Conservation (phyloP, 1,284 basidiomycete genomes). For the Gymnopus androsaceus region DNA sequence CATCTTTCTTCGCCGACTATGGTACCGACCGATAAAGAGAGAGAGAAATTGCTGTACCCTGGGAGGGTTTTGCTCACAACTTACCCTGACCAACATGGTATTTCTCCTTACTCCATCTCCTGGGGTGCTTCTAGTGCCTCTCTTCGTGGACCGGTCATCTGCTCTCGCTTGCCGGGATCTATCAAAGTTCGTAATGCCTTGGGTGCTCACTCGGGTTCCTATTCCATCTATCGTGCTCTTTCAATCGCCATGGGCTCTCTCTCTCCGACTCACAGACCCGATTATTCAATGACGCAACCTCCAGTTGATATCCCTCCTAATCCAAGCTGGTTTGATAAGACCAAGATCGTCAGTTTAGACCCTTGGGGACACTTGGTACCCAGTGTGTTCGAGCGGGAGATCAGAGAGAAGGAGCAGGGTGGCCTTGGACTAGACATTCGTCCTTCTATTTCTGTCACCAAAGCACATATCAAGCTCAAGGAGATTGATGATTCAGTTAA, state of each 20-base stretch:
- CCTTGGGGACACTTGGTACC: constrained; percentile 94
- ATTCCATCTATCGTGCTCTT: constrained; percentile 93
- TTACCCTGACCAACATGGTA: constrained; percentile 51
- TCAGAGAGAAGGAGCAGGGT: constrained; percentile 51
- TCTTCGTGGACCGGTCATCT: constrained; percentile 85
- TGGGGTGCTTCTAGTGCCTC: constrained; percentile 79
- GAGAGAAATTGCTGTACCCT: constrained; percentile 75
- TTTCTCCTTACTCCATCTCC: constrained; percentile 66
- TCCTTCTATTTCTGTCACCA: constrained; percentile 91
- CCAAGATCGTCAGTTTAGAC: constrained; percentile 92
- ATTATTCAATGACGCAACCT: constrained; percentile 88
- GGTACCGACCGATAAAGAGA: constrained; percentile 53
- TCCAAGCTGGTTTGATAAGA: constrained; percentile 69
- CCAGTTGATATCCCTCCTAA: constrained; percentile 83
- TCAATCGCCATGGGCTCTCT: constrained; percentile 91
- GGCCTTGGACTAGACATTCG: constrained; percentile 64
- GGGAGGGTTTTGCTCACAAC: constrained; percentile 79
- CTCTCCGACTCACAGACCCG: constrained; percentile 82
- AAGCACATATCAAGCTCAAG: constrained; percentile 85
- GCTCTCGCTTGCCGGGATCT: constrained; percentile 80
- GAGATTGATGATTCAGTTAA: constrained; percentile 86
- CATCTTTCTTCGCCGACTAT: too few relatives aligned
- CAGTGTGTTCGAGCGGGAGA: constrained; percentile 71
- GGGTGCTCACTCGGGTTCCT: constrained; percentile 91
- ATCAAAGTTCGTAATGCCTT: constrained; percentile 93